These are phyloP conservation scores for Salmacisia buchloeana DNA, from an alignment of 1,284 basidiomycete genomes.

Conservation along the genomic window DNA sequence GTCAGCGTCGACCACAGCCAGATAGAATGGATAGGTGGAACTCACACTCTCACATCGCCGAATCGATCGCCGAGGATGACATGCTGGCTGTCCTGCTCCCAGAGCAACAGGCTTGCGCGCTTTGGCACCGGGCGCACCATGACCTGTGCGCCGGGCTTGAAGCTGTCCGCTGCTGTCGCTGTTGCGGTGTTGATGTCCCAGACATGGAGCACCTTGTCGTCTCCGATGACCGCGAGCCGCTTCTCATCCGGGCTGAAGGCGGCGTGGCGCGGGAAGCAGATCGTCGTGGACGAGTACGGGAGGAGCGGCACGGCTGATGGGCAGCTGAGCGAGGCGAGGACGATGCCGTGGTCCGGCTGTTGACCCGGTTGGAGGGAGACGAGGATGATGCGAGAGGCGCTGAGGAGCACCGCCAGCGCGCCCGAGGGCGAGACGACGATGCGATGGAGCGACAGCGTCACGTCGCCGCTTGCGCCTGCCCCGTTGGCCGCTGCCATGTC, in stretches of 20 bases:
- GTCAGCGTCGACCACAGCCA: background rate
- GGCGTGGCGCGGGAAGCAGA: slow-evolving; percentile 1
- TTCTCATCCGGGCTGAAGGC: slow-evolving; percentile 1
- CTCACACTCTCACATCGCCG: slow-evolving; percentile 32
- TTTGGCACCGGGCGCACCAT: slow-evolving; percentile 35
- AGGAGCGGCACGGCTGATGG: background rate
- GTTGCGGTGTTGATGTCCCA: slow-evolving; percentile 21
- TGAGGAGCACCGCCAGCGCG: background rate
- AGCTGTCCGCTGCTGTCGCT: slow-evolving; percentile 12
- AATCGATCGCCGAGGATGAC: slow-evolving; percentile 19
- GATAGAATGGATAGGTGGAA: background rate
- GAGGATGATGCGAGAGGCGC: background rate
- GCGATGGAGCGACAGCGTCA: background rate
- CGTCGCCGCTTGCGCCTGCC: background rate
- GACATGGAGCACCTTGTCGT: slow-evolving; percentile 43
- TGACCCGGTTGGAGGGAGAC: background rate
- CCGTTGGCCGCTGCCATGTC: too few relatives aligned
- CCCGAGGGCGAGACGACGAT: background rate
- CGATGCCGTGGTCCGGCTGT: background rate
- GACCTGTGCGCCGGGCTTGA: slow-evolving; percentile 29
- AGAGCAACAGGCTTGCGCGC: slow-evolving; percentile 37
- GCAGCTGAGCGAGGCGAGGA: background rate
- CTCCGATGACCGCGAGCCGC: slow-evolving; percentile 33
- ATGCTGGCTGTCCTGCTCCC: slow-evolving; percentile 18
- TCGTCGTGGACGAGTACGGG: background rate